Evolutionary conservation across 2,329 filamentous ascomycete species (phyloP), one percentile per base, ranked within the genome.

Genomic region (Rhynchosporium agropyri): DNA sequence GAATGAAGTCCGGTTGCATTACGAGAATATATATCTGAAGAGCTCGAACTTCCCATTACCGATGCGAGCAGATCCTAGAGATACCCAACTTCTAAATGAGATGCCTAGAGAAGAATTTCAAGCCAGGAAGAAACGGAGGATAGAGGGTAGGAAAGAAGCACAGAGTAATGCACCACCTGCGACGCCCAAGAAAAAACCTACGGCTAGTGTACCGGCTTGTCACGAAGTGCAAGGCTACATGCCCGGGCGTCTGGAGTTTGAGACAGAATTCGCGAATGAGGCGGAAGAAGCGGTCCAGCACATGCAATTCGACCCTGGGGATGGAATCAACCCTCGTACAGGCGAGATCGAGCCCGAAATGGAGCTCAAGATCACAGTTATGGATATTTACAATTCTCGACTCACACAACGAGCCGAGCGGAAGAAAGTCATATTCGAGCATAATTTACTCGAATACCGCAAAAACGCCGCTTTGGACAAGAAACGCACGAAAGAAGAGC

Each of bases 171-270:
- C 91, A 8, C 87, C 91, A 0, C 89, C 92, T 0, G 83, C 92
- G 43, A 90, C 91, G 29, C 92, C 94, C 1, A 97, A 97, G 77
- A 93, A 94, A 70, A 98, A 98, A 74, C 95, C 95, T 0, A 98
- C 94, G 0, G 93, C 93, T 8, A 96, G 91, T 79, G 92, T 97
- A 2, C 95, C 95, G 0, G 89, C 92, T 40, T 99, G 95, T 76
- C 95, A 99, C 79, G 95, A 99, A 77, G 95, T 99, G 43, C 92
- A 97, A 77, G 95, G 95, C 3, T 99, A 96, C 76, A 99, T 99
- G 95, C 95, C 95, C 3, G 95, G 95, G 50, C 92, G 95, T 46
- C 78, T 99, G 68, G 95, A 99, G 73, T 99, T 99, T 68, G 95
- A 99, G 80, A 97, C 91, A 0, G 95, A 99, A 72, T 95, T 97